Conservation (phyloP, 2,329 filamentous ascomycete genomes). For the Alternaria triticina region DNA sequence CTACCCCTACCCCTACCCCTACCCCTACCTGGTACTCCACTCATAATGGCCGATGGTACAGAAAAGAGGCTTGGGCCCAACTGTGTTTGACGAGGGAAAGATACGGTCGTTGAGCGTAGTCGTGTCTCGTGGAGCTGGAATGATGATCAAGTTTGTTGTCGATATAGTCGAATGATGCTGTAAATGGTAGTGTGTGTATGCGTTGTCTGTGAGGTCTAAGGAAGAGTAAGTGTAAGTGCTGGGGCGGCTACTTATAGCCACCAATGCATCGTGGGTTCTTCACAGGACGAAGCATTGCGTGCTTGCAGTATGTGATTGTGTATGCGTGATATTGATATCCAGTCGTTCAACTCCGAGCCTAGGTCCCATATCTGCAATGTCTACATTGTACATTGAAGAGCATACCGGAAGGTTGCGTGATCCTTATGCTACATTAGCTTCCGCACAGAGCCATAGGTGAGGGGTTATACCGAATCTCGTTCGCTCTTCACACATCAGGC, state of each 20-base stretch:
- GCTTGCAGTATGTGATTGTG: background rate
- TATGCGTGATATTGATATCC: background rate
- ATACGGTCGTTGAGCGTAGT: background rate
- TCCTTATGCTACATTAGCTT: background rate
- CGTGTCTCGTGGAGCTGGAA: background rate
- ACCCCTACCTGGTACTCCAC: too few species aligned
- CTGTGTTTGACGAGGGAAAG: too few species aligned
- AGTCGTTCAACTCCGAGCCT: background rate
- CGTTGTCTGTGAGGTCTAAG: background rate
- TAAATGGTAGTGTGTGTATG: background rate
- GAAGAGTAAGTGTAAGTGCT: background rate
- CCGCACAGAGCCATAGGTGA: background rate
- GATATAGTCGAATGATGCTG: background rate
- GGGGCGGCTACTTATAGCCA: background rate
- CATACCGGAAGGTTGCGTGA: background rate
- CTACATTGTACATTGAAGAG: background rate
- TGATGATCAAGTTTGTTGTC: background rate
- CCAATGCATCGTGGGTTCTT: background rate
- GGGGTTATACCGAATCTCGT: background rate
- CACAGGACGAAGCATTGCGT: background rate
- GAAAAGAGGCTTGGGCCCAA: too few species aligned
- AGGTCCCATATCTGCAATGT: background rate
- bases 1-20: too few species aligned
- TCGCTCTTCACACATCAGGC: background rate
- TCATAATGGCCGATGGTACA: too few species aligned